These are phyloP conservation scores for Quercus mongolica DNA, from an alignment of 306 rosid genomes.

Conservation along the genomic window DNA sequence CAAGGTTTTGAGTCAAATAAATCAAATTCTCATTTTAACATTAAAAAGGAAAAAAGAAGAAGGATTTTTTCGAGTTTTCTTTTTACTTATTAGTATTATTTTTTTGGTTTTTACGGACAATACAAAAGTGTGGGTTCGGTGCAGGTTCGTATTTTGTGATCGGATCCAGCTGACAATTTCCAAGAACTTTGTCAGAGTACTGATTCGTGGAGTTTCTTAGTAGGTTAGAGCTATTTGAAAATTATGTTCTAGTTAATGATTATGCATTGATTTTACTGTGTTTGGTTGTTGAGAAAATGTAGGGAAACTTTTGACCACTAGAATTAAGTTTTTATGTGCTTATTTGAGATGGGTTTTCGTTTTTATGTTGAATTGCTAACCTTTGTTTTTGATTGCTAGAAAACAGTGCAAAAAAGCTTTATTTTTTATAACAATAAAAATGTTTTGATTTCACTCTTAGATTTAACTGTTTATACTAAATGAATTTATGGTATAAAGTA, in stretches of 20 bases:
- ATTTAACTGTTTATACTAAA: background rate
- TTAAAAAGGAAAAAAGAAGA: background rate
- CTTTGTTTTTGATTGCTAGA: background rate
- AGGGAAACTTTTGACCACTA: background rate
- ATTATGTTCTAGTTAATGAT: background rate
- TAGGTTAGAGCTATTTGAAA: background rate
- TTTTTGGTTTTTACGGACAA: background rate
- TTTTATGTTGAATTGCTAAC: background rate
- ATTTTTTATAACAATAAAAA: background rate
- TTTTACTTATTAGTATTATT: background rate
- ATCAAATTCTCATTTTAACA: background rate
- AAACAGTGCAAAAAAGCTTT: background rate
- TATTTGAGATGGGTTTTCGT: too few relatives aligned
- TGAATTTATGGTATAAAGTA: background rate
- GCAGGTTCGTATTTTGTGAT: conserved; percentile 26
- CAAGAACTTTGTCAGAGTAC: conserved; percentile 17
- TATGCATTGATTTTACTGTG: background rate
- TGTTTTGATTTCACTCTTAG: background rate
- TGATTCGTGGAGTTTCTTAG: conserved; percentile 16
- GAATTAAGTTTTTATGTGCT: background rate
- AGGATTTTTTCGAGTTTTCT: background rate
- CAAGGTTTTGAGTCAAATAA: conserved; percentile 45
- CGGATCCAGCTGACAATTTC: conserved; percentile 42
- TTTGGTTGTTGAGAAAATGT: background rate
- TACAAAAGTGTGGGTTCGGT: conserved; percentile 5